Base-by-base conservation (phyloP, 345 rosid species). In the Dimocarpus longan region DNA sequence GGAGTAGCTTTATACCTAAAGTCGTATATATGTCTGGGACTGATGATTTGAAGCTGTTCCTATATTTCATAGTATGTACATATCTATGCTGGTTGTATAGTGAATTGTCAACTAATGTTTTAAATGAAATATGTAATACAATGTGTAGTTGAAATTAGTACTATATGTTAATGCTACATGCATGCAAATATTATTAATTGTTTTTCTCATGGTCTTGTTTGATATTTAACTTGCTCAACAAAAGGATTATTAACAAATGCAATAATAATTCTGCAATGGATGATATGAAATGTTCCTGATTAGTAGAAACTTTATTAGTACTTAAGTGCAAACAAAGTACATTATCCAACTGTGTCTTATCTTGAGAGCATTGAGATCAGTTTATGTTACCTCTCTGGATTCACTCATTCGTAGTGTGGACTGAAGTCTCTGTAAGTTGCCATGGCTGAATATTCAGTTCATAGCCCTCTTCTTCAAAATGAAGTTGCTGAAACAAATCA, bases 361-460 rank as follows among this genome's bases (percentile, higher is more conserved):
- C 44, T 5, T 42, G 44, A 42, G 44, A 4, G 44, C 44, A 42
- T 2, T 4, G 44, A 42, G 44, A 42, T 4, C 3, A 42, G 59
- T 43, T 63, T 5, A 44, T 44, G 8, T 26, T 43, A 68, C 42
- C 13, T 24, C 5, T 44, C 43, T 63, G 22, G 59, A 24, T 15
- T 60, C 42, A 62, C 69, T 63, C 76, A 63, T 43, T 46, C 43
- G 54, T 8, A 19, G 0, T 42, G 10, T 13, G 40, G 7, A 18
- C 63, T 18, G 70, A 54, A 7, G 39, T 42, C 11, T 44, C 11
- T 44, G 50, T 44, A 32, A 68, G 16, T 39, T 64, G 71, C 63
- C 67, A 89, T 91, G 95, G 90, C 79, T 43, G 79, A 63, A 77
- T 70, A 80, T 64, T 70, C 84, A 16, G 77, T 71, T 66, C 73